A percentile compares a stretch with the other conserved stretches of the same genome.
Conservation (phyloP, 495 filamentous ascomycete species). For the Staphylotrichum longicolle region DNA sequence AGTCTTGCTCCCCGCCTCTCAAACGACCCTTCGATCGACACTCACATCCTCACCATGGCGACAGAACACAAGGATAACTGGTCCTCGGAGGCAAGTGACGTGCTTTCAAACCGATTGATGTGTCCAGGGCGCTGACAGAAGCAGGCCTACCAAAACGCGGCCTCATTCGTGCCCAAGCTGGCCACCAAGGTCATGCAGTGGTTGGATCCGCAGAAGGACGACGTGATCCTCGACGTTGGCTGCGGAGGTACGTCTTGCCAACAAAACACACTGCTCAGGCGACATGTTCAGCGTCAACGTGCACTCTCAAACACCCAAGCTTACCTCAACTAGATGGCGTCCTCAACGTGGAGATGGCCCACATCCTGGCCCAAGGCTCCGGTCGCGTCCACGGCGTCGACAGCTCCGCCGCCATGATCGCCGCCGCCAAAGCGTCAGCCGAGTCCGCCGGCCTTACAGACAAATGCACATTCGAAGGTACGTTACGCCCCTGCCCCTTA, state of each 20-base stretch:
- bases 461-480: slow-evolving; percentile 48
- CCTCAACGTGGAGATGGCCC: slow-evolving; percentile 56
- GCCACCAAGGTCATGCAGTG: slow-evolving; percentile 62
- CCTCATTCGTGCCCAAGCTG: slow-evolving; percentile 70
- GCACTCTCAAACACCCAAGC: neutral
- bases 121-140: slow-evolving; percentile 9
- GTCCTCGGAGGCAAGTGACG: slow-evolving; percentile 48
- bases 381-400: slow-evolving; percentile 62
- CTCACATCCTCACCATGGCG: slow-evolving; percentile 26
- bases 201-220: slow-evolving; percentile 59
- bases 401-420: slow-evolving; percentile 63
- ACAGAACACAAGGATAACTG: slow-evolving; percentile 52
- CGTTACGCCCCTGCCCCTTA: neutral
- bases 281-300: neutral
- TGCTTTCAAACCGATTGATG: too few species aligned
- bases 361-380: slow-evolving; percentile 39
- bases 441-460: slow-evolving; percentile 19
- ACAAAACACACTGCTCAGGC: too few species aligned
- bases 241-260: slow-evolving; percentile 56
- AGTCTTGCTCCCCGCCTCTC: neutral
- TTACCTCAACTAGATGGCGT: slow-evolving; percentile 51
- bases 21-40: too few species aligned
- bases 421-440: slow-evolving; percentile 42
- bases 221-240: slow-evolving; percentile 69
- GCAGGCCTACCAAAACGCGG: slow-evolving; percentile 62